Percentiles rank a stretch among this genome's conserved stretches.
Conservation (phyloP, 305 asterid genomes). For the Withania somnifera region DNA sequence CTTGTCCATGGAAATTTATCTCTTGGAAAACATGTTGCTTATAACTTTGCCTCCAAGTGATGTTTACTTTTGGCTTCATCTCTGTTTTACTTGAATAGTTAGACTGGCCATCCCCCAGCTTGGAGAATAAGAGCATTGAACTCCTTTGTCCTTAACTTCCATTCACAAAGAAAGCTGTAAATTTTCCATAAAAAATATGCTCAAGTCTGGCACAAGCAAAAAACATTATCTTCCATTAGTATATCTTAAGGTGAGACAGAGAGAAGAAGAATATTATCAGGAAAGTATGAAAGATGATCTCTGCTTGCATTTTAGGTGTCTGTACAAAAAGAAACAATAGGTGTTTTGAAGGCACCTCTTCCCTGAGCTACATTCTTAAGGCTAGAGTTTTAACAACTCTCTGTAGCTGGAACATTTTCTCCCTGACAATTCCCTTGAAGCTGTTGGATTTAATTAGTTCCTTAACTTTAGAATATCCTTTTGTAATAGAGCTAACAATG, state of each 20-base stretch:
- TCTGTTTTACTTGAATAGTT: not conserved
- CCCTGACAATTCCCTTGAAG: too few relatives aligned
- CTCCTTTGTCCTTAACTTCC: not conserved
- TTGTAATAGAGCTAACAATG: too few relatives aligned
- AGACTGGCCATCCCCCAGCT: not conserved
- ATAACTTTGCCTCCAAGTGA: not conserved
- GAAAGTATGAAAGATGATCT: too few relatives aligned
- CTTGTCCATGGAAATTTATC: not conserved
- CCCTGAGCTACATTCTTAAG: too few relatives aligned
- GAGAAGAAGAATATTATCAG: not conserved
- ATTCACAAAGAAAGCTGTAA: not conserved
- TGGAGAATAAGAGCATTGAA: not conserved
- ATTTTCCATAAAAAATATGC: not conserved
- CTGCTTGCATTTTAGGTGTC: too few relatives aligned
- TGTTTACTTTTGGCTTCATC: not conserved
- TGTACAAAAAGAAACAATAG: too few relatives aligned
- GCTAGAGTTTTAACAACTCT: too few relatives aligned
- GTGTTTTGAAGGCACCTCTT: too few relatives aligned
- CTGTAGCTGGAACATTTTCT: too few relatives aligned
- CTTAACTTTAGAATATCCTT: too few relatives aligned
- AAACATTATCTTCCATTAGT: not conserved
- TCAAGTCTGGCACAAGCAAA: not conserved
- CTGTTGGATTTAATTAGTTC: too few relatives aligned
- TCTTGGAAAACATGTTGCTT: not conserved
- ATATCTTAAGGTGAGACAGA: not conserved